phyloP scores from a whole-genome alignment of 164 flowering plant species.

The Vitis rotundifolia region DNA sequence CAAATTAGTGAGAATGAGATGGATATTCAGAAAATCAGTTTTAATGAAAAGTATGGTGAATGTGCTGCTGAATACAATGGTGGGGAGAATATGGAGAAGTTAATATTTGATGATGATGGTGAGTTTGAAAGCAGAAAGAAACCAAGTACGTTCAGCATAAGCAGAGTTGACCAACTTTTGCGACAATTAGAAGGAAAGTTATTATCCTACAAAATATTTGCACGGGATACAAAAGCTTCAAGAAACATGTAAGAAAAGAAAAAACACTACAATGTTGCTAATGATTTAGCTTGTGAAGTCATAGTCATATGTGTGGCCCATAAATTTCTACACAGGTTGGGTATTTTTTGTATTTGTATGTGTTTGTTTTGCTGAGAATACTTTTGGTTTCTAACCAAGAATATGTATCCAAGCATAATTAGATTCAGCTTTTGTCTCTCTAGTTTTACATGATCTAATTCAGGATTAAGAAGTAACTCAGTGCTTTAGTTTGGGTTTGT shows the following conservation, averaged over 20 bases:
- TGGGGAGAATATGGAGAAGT: conserved; percentile 22
- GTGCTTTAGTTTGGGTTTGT: neutral
- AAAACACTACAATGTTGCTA: neutral
- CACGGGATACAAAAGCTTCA: conserved; percentile 93
- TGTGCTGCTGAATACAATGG: conserved; percentile 15
- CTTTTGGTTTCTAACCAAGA: too few species aligned
- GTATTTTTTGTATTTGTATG: too few species aligned
- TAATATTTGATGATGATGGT: conserved; percentile 15
- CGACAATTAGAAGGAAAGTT: conserved; percentile 76
- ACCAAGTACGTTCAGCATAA: conserved; percentile 56
- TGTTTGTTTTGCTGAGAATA: too few species aligned
- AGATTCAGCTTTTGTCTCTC: too few species aligned
- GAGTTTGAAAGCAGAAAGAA: conserved; percentile 41
- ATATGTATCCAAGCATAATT: too few species aligned
- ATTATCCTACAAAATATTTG: conserved; percentile 88
- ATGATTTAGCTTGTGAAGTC: too few species aligned
- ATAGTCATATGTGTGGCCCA: too few species aligned
- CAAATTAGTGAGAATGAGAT: conserved; percentile 13
- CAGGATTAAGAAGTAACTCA: neutral
- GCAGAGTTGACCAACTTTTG: conserved; percentile 64
- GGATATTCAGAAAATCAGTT: conserved; percentile 9
- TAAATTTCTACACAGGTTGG: too few species aligned
- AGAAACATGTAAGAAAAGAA: conserved; percentile 68
- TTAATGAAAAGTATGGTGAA: conserved; percentile 8
- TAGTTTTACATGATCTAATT: too few species aligned